Base-by-base conservation (phyloP, 345 rosid genomes). In the Pistacia atlantica region DNA sequence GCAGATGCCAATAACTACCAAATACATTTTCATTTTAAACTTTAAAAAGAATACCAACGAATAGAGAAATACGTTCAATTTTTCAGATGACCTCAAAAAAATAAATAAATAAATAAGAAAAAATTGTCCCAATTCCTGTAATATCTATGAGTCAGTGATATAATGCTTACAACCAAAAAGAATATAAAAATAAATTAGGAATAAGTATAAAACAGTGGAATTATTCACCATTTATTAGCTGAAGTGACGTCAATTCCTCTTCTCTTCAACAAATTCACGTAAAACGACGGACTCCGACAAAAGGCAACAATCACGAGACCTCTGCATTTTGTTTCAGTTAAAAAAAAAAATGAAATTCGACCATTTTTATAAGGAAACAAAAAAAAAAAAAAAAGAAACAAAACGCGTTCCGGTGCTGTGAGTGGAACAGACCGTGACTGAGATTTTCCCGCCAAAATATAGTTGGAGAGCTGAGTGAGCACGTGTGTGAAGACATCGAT, bases 291-390 rank as follows among this genome's bases (percentile, higher is more conserved):
- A 70, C 92, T 90, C 25, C 88, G 84, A 11, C 85, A 77, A 83
- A 86, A 87, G 5, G 92, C 87, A 75, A 93, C 86, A 28, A 96
- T 63, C 62, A 96, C 93, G 31, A 96, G 79, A 52, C 89, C 94
- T 2, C 97, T 95, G 87, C 62, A 61, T 35, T 16, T 20, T 25
- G 25, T 37, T 12, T 72, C 9, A 10, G 67, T 6, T 8, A 42
- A 42, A 79, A n/a, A 49, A 66, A 67, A 37, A 67, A 61, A 20
- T 28, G 11, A 52, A 45, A 13, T 51, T 65, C 3, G 17, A 13
- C 33, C 3, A 60, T 12, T 20, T 65, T 10, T 16, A 60, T 12
- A 20, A 35, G 42, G 5, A 13, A n/a, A 37, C 5, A 51, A 80
- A 16, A 59, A 0, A 38, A 69, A 61, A 68, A 18, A 42, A 25